phyloP scores from a whole-genome alignment of 2,329 filamentous ascomycete species.

The Botrytis pseudocinerea region DNA sequence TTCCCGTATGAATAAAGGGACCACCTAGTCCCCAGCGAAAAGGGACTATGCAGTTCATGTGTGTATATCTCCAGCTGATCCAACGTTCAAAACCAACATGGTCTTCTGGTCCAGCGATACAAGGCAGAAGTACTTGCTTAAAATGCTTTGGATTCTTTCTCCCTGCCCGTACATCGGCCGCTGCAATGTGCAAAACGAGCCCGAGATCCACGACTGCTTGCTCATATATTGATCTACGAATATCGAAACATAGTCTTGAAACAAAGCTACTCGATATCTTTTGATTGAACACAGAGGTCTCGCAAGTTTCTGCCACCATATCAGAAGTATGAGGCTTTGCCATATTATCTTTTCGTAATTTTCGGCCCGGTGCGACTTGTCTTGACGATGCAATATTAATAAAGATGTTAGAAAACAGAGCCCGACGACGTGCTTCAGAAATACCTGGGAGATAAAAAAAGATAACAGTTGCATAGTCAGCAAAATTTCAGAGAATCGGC shows the following conservation, averaged over 20 bases:
- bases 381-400: neutral
- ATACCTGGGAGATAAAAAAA: no score
- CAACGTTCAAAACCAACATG: neutral
- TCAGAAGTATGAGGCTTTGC: neutral
- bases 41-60: no score
- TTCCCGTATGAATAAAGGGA: no score
- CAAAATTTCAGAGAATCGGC: no score
- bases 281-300: neutral
- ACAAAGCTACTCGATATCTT: neutral
- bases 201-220: neutral
- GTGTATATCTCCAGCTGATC: no score
- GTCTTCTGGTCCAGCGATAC: neutral
- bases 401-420: neutral
- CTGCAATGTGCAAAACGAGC: neutral
- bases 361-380: neutral
- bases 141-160: no score
- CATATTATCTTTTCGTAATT: neutral
- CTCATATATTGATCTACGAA: neutral
- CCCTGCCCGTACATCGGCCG: neutral
- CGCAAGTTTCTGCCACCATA: neutral
- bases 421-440: no score
- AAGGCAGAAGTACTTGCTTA: neutral
- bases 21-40: no score
- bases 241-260: neutral
- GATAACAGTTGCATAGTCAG: no score